A percentile compares a stretch with the other conserved stretches of the same genome.
phyloP scores from a whole-genome alignment of 192 early-diverging fungal genomes.

The Podila minutissima region DNA sequence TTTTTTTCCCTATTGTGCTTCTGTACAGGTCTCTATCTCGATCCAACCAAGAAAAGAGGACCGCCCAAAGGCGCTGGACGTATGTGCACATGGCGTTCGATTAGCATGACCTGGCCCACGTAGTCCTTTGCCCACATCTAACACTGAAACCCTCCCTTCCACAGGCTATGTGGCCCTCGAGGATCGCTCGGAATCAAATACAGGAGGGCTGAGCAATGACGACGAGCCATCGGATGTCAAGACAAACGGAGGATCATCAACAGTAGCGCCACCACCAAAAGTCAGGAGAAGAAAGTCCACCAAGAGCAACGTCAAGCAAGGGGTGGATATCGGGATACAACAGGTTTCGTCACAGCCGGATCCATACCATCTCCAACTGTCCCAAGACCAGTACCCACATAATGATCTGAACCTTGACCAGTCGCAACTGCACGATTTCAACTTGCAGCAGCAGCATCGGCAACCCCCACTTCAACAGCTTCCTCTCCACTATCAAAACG shows the following conservation, averaged over 20 bases:
- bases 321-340: not conserved
- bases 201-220: not conserved
- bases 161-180: slow-evolving; percentile 71
- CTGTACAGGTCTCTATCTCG: slow-evolving; percentile 31
- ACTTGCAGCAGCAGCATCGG: slow-evolving; percentile 12
- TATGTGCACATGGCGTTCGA: slow-evolving; percentile 9
- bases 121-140: not conserved
- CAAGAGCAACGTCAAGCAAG: not conserved
- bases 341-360: not conserved
- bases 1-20: not conserved
- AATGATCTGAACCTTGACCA: slow-evolving; percentile 9
- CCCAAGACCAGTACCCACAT: not conserved
- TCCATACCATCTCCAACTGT: not conserved
- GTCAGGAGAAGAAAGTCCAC: slow-evolving; percentile 2
- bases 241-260: too few relatives aligned
- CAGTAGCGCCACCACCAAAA: too few relatives aligned
- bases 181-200: not conserved
- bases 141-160: slow-evolving; percentile 48
- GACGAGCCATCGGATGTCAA: not conserved
- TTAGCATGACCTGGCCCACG: not conserved
- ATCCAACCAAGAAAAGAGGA: slow-evolving; percentile 49
- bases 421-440: slow-evolving; percentile 3
- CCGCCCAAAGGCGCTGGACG: slow-evolving; percentile 52
- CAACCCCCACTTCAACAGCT: slow-evolving; percentile 4
- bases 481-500: not conserved